phyloP scores from a whole-genome alignment of 352 stramenopile genomes.

The Lagenidium giganteum region DNA sequence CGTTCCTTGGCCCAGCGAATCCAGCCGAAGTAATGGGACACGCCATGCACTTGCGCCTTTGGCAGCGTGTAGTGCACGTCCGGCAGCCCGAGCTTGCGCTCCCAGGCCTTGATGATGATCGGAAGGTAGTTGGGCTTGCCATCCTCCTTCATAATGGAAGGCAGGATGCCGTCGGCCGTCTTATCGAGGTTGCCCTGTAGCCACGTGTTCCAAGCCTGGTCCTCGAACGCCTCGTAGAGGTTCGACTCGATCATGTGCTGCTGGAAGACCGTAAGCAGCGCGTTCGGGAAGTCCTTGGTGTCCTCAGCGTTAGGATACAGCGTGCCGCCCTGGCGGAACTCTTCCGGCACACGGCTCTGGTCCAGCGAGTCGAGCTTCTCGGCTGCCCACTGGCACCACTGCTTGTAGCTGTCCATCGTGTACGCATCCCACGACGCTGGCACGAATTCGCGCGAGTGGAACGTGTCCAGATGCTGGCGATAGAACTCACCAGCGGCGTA shows the following conservation, averaged over 20 bases:
- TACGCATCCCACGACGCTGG: constrained; percentile 34
- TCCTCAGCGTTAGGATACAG: constrained; percentile 61
- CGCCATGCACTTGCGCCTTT: constrained; percentile 48
- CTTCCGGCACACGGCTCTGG: constrained; percentile 32
- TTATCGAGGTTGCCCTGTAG: constrained; percentile 56
- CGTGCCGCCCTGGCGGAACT: constrained; percentile 48
- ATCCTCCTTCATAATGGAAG: constrained; percentile 30
- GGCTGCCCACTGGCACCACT: constrained; percentile 58
- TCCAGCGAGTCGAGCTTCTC: constrained; percentile 40
- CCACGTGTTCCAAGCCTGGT: constrained; percentile 52
- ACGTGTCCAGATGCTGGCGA: constrained; percentile 77
- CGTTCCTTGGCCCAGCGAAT: constrained; percentile 80
- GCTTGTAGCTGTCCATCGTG: constrained; percentile 56
- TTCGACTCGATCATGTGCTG: constrained; percentile 42
- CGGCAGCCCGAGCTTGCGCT: constrained; percentile 40
- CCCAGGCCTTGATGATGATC: constrained; percentile 51
- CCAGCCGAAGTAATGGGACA: constrained; percentile 74
- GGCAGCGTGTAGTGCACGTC: constrained; percentile 67
- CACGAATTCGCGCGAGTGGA: constrained; percentile 67
- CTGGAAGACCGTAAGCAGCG: constrained; percentile 60
- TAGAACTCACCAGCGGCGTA: constrained; percentile 82
- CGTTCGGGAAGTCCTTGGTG: constrained; percentile 47
- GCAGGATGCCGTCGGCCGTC: constrained; percentile 37
- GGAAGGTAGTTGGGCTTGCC: constrained; percentile 54
- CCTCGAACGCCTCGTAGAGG: constrained; percentile 50